Evolutionary conservation across 2,329 filamentous ascomycete genomes (phyloP).

Genomic region (Aspergillus nomiae): DNA sequence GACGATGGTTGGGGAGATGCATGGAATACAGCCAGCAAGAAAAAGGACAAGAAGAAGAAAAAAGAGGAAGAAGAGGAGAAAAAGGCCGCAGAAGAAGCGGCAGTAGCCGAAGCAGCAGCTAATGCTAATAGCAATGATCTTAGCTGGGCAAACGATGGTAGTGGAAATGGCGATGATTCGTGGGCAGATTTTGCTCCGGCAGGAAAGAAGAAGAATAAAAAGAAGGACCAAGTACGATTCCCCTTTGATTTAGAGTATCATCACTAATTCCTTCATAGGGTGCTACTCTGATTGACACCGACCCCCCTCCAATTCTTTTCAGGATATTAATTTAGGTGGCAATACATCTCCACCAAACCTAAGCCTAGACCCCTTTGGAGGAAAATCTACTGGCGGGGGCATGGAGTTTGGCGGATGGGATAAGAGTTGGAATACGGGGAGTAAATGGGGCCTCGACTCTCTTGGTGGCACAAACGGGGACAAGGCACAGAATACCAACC

Average conservation of each 20-base stretch:
- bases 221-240: constrained; percentile 54
- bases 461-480: constrained; percentile 31
- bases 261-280: constrained; percentile 21
- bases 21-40: constrained; percentile 40
- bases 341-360: constrained; percentile 59
- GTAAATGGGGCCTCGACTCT: constrained; percentile 48
- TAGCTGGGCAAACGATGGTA: constrained; percentile 49
- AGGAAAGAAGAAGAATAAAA: constrained; percentile 60
- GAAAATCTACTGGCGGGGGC: constrained; percentile 40
- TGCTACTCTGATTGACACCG: constrained; percentile 36
- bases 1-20: constrained; percentile 41
- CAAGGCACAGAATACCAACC: constrained; percentile 40
- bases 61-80: constrained; percentile 33
- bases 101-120: constrained; percentile 26
- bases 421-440: constrained; percentile 60
- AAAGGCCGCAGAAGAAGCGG: constrained; percentile 31
- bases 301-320: constrained; percentile 57
- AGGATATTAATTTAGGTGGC: constrained; percentile 69
- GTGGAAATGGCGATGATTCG: constrained; percentile 51
- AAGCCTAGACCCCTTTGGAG: constrained; percentile 53
- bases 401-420: constrained; percentile 61
- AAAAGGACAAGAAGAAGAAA: constrained; percentile 38
- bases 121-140: constrained; percentile 34
- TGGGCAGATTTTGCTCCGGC: constrained; percentile 54
- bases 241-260: background rate